Conservation (phyloP, 495 filamentous ascomycete genomes). For the Aspergillus nanangensis region DNA sequence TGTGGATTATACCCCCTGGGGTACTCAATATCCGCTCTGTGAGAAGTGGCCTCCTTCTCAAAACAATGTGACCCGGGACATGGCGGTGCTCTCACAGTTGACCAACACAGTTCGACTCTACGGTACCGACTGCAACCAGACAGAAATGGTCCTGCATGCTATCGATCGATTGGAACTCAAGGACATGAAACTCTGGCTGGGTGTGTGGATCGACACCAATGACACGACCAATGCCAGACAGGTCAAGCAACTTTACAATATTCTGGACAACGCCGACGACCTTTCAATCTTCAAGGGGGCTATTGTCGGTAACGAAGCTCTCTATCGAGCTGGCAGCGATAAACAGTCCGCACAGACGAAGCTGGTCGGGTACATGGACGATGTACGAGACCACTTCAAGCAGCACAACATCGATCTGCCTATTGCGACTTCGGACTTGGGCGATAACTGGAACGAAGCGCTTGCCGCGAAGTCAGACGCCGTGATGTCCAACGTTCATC, state of each 20-base stretch:
- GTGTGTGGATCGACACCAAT: slow-evolving; percentile 90
- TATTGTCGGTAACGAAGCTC: slow-evolving; percentile 91
- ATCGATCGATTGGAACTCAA: slow-evolving; percentile 68
- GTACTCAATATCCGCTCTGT: slow-evolving; percentile 87
- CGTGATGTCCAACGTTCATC: slow-evolving; percentile 96
- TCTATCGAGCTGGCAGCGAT: slow-evolving; percentile 58
- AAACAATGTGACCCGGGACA: slow-evolving; percentile 89
- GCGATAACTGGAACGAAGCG: slow-evolving; percentile 73
- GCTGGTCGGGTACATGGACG: slow-evolving; percentile 60
- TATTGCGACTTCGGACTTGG: slow-evolving; percentile 87
- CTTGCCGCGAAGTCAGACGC: slow-evolving; percentile 70
- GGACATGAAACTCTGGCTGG: slow-evolving; percentile 89
- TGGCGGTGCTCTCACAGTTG: slow-evolving; percentile 87
- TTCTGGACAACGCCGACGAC: slow-evolving; percentile 64
- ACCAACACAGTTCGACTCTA: slow-evolving; percentile 89
- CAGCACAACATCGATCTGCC: slow-evolving; percentile 60
- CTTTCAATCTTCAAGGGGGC: slow-evolving; percentile 71
- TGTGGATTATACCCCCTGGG: slow-evolving; percentile 94
- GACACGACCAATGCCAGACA: slow-evolving; percentile 78
- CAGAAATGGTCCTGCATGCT: slow-evolving; percentile 85
- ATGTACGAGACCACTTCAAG: slow-evolving; percentile 70
- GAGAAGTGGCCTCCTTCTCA: slow-evolving; percentile 72
- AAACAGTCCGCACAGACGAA: slow-evolving; percentile 56
- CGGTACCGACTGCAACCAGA: slow-evolving; percentile 97
- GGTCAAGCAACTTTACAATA: slow-evolving; percentile 71